phyloP scores from a whole-genome alignment of 106 monocot species.

The Gastrodia elata region DNA sequence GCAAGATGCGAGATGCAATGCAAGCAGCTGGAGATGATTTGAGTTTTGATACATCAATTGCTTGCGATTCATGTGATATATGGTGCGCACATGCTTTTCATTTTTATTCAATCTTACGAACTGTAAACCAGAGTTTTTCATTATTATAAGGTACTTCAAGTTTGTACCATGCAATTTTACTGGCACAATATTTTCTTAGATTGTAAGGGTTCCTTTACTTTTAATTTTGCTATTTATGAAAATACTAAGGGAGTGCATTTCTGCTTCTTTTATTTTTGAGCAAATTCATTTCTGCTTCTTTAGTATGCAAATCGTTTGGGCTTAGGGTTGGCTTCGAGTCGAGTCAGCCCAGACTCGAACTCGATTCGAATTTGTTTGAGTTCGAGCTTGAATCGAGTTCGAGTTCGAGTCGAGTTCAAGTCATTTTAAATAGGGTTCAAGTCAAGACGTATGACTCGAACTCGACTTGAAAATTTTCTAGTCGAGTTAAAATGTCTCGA shows the following conservation, averaged over 20 bases:
- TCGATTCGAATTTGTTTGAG: too few relatives aligned
- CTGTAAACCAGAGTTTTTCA: neutral
- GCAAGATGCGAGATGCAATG: slow-evolving; percentile 63
- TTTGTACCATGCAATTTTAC: neutral
- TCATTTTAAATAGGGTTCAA: too few relatives aligned
- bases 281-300: too few relatives aligned
- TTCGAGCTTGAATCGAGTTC: too few relatives aligned
- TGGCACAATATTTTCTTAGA: neutral
- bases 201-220: neutral
- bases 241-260: neutral
- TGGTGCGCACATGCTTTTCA: slow-evolving; percentile 35
- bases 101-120: neutral
- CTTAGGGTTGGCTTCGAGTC: too few relatives aligned
- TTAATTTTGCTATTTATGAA: neutral
- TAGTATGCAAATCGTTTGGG: neutral
- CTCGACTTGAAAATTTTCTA: too few relatives aligned
- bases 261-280: too few relatives aligned
- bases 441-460: too few relatives aligned
- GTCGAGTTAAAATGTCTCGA: too few relatives aligned
- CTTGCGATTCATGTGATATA: slow-evolving; percentile 97
- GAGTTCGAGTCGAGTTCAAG: too few relatives aligned
- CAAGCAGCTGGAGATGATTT: slow-evolving; percentile 36
- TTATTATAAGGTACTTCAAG: neutral
- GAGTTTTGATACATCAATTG: slow-evolving; percentile 83
- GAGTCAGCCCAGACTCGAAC: too few relatives aligned